Evolutionary conservation across 2,329 filamentous ascomycete genomes (phyloP).

Genomic region (Diaporthe citriasiana): DNA sequence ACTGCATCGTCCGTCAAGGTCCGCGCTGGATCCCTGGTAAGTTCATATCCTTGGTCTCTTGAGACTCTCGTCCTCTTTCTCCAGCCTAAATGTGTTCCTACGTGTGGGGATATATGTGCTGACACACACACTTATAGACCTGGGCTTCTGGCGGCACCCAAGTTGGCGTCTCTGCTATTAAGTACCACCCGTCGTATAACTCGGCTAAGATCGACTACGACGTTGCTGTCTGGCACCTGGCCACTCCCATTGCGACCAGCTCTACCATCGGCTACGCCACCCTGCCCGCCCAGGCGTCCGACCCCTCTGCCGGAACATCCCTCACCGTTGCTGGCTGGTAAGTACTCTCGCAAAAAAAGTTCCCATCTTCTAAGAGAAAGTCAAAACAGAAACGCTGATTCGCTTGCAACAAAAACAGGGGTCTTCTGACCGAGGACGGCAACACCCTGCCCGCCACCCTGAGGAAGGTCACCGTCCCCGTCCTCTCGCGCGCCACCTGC

Average conservation of each 20-base stretch:
- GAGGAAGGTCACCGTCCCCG: conserved; percentile 51
- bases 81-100: accelerated
- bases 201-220: conserved; percentile 46
- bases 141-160: conserved; percentile 48
- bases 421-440: conserved; percentile 44
- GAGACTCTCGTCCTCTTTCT: background rate
- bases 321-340: conserved; percentile 50
- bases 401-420: conserved; percentile 44
- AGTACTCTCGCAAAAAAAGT: too few relatives aligned
- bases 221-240: conserved; percentile 51
- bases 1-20: conserved; percentile 44
- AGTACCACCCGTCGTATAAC: conserved; percentile 47
- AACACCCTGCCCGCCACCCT: conserved; percentile 43
- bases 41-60: background rate
- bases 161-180: conserved; percentile 46
- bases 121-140: conserved; percentile 37
- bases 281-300: conserved; percentile 47
- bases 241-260: conserved; percentile 45
- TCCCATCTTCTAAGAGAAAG: too few relatives aligned
- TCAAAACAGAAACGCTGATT: background rate
- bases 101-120: background rate
- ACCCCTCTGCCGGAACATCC: conserved; percentile 45
- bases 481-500: conserved; percentile 49
- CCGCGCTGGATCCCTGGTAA: conserved; percentile 48
- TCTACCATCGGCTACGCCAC: conserved; percentile 47